A percentile compares a stretch with the other conserved stretches of the same genome.
Evolutionary conservation across 805 yeast species (phyloP).

Genomic region (Cyberlindnera veronae): DNA sequence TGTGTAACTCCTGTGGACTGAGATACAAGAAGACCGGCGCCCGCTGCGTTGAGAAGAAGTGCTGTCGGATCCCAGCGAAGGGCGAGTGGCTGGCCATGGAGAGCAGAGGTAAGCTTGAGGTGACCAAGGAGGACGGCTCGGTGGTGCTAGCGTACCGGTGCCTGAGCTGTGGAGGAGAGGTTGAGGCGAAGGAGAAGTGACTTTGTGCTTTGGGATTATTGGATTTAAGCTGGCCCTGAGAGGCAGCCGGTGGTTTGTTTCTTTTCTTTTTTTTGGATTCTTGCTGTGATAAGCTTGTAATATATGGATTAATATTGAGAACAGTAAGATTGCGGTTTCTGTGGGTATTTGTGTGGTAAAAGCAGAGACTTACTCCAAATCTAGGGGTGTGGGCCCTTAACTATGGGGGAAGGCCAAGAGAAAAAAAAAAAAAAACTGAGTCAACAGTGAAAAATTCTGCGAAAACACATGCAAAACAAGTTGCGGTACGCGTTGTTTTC

Average conservation of each 20-base stretch:
- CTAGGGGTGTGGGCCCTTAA: too few relatives aligned
- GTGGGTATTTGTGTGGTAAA: too few relatives aligned
- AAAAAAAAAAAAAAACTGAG: too few relatives aligned
- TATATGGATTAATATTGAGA: neutral
- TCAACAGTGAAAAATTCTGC: too few relatives aligned
- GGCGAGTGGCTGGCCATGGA: slow-evolving; percentile 93
- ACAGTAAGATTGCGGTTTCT: too few relatives aligned
- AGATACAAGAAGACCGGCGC: slow-evolving; percentile 93
- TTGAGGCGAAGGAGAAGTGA: slow-evolving; percentile 37
- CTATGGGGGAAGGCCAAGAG: too few relatives aligned
- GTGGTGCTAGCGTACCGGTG: slow-evolving; percentile 43
- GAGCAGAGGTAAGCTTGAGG: slow-evolving; percentile 50
- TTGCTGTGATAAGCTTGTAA: neutral
- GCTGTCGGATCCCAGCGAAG: slow-evolving; percentile 92
- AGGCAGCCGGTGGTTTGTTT: neutral
- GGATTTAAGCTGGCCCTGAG: neutral
- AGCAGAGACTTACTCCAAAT: too few relatives aligned
- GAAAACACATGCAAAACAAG: too few relatives aligned
- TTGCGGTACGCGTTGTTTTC: too few relatives aligned
- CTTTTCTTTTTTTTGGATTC: neutral
- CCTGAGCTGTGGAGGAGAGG: slow-evolving; percentile 55
- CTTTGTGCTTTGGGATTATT: neutral
- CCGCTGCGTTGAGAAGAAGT: slow-evolving; percentile 69
- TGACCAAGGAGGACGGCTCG: slow-evolving; percentile 29
- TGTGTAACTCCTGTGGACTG: slow-evolving; percentile 94